Evolutionary conservation across 331 rosid genomes (phyloP).

Genomic region (Phaseolus coccineus): DNA sequence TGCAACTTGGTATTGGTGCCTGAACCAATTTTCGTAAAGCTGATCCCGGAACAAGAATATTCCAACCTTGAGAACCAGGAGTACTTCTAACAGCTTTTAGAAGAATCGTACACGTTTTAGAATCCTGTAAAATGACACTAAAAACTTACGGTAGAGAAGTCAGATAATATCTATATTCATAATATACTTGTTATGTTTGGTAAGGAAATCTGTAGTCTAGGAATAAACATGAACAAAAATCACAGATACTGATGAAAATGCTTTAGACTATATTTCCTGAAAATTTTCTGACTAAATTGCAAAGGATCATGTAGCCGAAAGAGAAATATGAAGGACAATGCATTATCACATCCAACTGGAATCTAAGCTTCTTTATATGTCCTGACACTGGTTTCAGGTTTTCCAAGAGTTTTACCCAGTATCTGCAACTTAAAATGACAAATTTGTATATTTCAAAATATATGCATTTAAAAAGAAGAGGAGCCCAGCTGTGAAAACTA

Average conservation of each 20-base stretch:
- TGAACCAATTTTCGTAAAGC: conserved; percentile 78
- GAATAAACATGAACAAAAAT: conserved; percentile 35
- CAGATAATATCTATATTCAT: conserved; percentile 29
- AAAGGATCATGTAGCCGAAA: conserved; percentile 18
- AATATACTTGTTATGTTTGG: conserved; percentile 20
- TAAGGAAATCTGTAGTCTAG: conserved; percentile 25
- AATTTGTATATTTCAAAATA: conserved; percentile 35
- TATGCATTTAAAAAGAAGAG: conserved; percentile 32
- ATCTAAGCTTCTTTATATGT: conserved; percentile 97
- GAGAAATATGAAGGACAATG: conserved; percentile 3
- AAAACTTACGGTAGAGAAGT: conserved; percentile 39
- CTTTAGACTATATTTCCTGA: conserved; percentile 25
- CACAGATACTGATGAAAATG: conserved; percentile 29
- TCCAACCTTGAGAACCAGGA: conserved; percentile 97
- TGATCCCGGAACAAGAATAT: conserved; percentile 92
- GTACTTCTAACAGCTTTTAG: conserved; percentile 82
- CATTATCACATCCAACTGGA: conserved; percentile 77
- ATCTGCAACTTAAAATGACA: conserved; percentile 59
- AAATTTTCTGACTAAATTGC: conserved; percentile 16
- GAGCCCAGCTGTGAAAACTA: background rate
- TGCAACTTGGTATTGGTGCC: conserved; percentile 68
- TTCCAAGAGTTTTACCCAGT: conserved; percentile 87
- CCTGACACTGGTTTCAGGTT: conserved; percentile 85
- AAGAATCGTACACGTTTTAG: conserved; percentile 86
- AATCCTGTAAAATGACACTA: conserved; percentile 97